Base-by-base conservation (phyloP, 768 basidiomycete species). In the Termitomyces sp. region DNA sequence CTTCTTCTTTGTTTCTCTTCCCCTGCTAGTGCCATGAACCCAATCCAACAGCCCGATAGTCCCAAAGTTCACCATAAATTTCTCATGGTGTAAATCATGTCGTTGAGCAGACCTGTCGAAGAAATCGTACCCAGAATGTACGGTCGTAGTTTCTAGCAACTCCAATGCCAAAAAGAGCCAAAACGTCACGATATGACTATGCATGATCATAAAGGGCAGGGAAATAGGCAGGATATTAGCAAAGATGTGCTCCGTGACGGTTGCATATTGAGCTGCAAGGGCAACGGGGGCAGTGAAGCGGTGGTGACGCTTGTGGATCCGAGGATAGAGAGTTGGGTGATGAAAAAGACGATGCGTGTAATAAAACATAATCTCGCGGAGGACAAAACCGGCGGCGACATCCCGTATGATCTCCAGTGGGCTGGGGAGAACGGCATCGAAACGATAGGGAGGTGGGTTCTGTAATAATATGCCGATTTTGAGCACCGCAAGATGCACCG, bases 211-310 rank as follows among this genome's bases (percentile, higher is more conserved):
- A n/a, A 63, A 62, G 2, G 68, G 67, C 5, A 68, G 23, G 2
- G 58, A 53, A 38, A 68, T 53, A n/a, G 70, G 67, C 13, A 68
- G 47, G 42, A 71, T 56, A 41, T 67, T 68, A 7, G 66, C 60
- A 4, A 69, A 29, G 48, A 70, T 41, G 57, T 70, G 69, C 43
- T 70, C 68, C 15, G 60, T 59, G 7, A 57, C 29, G 50, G 42
- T 55, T 7, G 66, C 62, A 42, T 68, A 70, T 44, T 70, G 68
- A 16, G 69, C 66, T 16, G 65, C 58, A 4, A 70, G 63, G 3
- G 69, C 68, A 10, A 68, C 63, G 7, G 69, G 69, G 7, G 69
- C 66, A 0, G 68, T 68, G 63, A 70, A 70, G 27, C 61, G 63
- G 40, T 70, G 68, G 20, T 70, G 68, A 7, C 50, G 54, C 50